Percentiles rank a stretch among this genome's conserved stretches.
These are phyloP conservation scores for Candida nonsorbophila DNA, from an alignment of 805 yeast genomes.

Conservation along the genomic window DNA sequence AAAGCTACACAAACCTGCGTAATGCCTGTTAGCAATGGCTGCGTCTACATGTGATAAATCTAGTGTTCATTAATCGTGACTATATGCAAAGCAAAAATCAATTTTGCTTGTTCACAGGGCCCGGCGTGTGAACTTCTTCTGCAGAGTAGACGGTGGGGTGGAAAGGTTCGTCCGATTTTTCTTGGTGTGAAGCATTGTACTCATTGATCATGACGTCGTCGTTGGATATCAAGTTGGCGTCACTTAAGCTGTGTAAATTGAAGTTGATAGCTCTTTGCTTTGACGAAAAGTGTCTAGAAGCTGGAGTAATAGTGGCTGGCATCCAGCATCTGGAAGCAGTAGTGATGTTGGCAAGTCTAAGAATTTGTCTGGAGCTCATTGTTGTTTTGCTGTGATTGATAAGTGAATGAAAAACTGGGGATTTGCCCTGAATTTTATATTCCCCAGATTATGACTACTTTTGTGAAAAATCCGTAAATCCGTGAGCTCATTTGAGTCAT, in stretches of 20 bases:
- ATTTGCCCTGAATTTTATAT: neutral
- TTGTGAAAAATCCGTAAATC: slow-evolving; percentile 10
- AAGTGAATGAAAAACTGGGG: neutral
- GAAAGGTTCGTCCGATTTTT: slow-evolving; percentile 25
- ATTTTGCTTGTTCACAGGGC: slow-evolving; percentile 31
- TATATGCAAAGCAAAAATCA: slow-evolving; percentile 1
- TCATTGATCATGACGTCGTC: slow-evolving; percentile 21
- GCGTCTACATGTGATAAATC: no score
- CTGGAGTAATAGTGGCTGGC: slow-evolving; percentile 17
- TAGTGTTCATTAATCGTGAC: no score
- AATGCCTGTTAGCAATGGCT: no score
- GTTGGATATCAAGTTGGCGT: slow-evolving; percentile 26
- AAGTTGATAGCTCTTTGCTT: slow-evolving; percentile 30
- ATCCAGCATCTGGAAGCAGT: slow-evolving; percentile 42
- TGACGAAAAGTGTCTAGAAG: slow-evolving; percentile 28
- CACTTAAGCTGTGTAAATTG: slow-evolving; percentile 21
- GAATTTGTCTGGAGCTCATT: slow-evolving; percentile 23
- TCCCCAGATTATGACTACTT: slow-evolving; percentile 10
- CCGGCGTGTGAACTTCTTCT: slow-evolving; percentile 40
- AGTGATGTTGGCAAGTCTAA: slow-evolving; percentile 29
- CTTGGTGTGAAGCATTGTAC: slow-evolving; percentile 7
- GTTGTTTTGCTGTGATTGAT: neutral
- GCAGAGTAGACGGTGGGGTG: slow-evolving; percentile 36
- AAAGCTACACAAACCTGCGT: no score
- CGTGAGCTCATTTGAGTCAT: no score